Percentiles rank a stretch among this genome's conserved stretches.
Evolutionary conservation across 2,329 filamentous ascomycete genomes (phyloP).

Genomic region (Endoconidiophora polonica): DNA sequence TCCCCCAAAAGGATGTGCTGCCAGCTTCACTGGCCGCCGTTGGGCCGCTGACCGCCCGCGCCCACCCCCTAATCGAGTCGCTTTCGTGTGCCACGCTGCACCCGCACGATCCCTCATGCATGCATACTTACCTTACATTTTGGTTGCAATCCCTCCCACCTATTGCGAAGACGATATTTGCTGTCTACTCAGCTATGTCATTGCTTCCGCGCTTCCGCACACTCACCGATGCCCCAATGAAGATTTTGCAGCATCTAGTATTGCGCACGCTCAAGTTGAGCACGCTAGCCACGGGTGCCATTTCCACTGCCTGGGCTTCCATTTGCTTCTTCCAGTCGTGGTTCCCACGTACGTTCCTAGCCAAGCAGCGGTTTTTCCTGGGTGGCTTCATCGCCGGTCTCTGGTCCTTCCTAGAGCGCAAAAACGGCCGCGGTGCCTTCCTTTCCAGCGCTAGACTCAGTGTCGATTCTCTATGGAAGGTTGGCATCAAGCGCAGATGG

Average conservation of each 20-base stretch:
- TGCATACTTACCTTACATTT: constrained; percentile 73
- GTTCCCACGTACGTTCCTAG: constrained; percentile 56
- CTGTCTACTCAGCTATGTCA: constrained; percentile 52
- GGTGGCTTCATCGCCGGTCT: constrained; percentile 72
- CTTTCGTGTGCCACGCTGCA: constrained; percentile 84
- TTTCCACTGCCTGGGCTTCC: constrained; percentile 74
- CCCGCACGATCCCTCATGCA: constrained; percentile 72
- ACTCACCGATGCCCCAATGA: constrained; percentile 52
- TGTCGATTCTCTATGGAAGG: constrained; percentile 77
- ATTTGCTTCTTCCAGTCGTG: constrained; percentile 77
- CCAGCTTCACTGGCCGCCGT: constrained; percentile 50
- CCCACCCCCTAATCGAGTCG: constrained; percentile 71
- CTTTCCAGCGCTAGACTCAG: constrained; percentile 64
- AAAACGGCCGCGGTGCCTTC: constrained; percentile 50
- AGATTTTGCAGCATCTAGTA: constrained; percentile 48
- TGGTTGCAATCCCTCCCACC: constrained; percentile 71
- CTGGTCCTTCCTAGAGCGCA: constrained; percentile 64
- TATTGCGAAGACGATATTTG: constrained; percentile 59
- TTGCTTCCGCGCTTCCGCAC: constrained; percentile 50
- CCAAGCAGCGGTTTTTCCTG: constrained; percentile 77
- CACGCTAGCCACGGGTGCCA: constrained; percentile 59
- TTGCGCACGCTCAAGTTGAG: constrained; percentile 56
- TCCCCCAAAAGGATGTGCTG: constrained; percentile 53
- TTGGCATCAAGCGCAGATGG: constrained; percentile 70
- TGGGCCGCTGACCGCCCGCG: constrained; percentile 61